phyloP scores from a whole-genome alignment of 169 alveolate genomes.

The Plasmodium gonderi region DNA sequence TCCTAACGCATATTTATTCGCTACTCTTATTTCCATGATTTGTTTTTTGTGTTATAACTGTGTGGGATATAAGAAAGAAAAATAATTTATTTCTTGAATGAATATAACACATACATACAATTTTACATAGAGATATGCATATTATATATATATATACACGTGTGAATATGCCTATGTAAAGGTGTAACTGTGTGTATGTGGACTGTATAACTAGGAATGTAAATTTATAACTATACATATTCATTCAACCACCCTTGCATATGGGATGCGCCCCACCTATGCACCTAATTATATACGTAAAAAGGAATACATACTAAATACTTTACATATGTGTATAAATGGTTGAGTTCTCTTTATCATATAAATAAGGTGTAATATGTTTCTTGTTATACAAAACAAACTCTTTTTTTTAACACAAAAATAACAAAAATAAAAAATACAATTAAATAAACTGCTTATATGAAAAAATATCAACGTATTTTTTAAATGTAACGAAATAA shows the following conservation, averaged over 20 bases:
- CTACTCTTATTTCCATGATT: constrained; percentile 95
- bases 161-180: neutral
- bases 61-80: neutral
- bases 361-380: too few relatives aligned
- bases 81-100: neutral
- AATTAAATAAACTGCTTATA: neutral
- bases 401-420: too few relatives aligned
- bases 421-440: too few relatives aligned
- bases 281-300: neutral
- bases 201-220: neutral
- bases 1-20: constrained; percentile 97
- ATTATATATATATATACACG: neutral
- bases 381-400: too few relatives aligned
- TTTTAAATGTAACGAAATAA: neutral
- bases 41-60: constrained; percentile 54
- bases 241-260: neutral
- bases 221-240: neutral
- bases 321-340: too few relatives aligned
- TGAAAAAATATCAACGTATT: neutral
- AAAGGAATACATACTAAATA: too few relatives aligned
- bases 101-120: neutral
- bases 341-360: too few relatives aligned
- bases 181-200: neutral
- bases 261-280: neutral
- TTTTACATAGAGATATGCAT: neutral